Base-by-base conservation (phyloP, 75 land plant genomes). In the Chamaecyparis obtusa region DNA sequence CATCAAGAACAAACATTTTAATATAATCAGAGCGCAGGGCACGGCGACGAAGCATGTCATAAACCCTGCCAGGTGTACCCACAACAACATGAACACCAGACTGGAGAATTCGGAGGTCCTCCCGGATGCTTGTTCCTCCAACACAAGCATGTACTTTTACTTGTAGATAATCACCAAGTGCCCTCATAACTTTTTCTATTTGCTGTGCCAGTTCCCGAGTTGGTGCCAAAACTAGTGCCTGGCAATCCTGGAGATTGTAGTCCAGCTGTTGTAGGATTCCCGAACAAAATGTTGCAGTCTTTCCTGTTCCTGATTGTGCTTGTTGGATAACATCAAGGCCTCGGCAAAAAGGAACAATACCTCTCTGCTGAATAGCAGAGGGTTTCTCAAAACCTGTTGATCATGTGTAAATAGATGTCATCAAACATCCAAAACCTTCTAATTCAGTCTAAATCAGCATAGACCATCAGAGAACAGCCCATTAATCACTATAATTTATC, bases 121-220 rank as follows among this genome's bases (percentile, higher is more conserved):
- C 92, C 17, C 94, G 85, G n/a, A 93, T 93, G 80, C 92, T 91
- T 16, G 95, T 95, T 11, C 96, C 96, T 57, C 96, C 96, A 64
- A 95, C 96, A 92, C 96, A 95, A 15, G 96, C 95, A 84, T 95
- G 96, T 3, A 94, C 96, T 87, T 91, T 93, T 72, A 95, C 96
- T 81, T 94, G 94, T 46, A 95, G 88, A 60, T 95, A 95, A 84
- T 95, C 96, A 76, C 96, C 96, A 64, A 95, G 90, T 56, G 96
- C 96, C 27, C 96, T 88, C 96, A 95, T 95, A n/a, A 95, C 96
- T 89, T 93, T 95, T 86, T 95, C 96, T 67, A 94, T 94, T 86
- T 94, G 95, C 78, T 94, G 95, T 15, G 95, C 95, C 32, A 94
- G 91, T 84, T 94, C 95, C 21, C 95, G 84, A 71, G 95, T 94